Base-by-base conservation (phyloP, 768 basidiomycete species). In the Mycena capillaripes region DNA sequence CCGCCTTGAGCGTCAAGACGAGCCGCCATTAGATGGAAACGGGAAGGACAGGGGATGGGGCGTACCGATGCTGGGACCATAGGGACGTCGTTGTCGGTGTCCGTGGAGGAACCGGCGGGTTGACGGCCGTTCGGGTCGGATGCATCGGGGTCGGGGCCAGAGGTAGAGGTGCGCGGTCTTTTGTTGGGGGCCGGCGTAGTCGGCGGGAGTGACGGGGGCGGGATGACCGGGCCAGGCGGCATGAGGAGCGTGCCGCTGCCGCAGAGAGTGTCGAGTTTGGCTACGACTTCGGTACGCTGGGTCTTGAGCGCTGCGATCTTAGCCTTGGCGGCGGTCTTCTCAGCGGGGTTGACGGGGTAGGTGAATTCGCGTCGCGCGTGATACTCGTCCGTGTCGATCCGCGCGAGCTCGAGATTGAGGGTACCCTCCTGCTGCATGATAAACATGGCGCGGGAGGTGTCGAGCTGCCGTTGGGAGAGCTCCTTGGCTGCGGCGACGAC, bases 41-140 rank as follows among this genome's bases (percentile, higher is more conserved):
- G 56, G 32, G 56, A 9, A 4, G 2, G 32, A 1, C 0, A 3
- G 9, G 32, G 0, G 3, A 0, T 5, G 14, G 3, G 42, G 42
- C 55, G 56, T 58, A 66, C 65, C 30, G 59, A 21, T 29, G 9
- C n/a, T n/a, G n/a, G n/a, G n/a, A n/a, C 60, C 34, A 32, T 25
- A 10, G 19, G 8, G 19, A 23, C n/a, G 4, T 23, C 30, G 0
- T 32, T n/a, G 30, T 34, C 63, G 19, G 21, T n/a, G 34, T 29
- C 36, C 32, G 17, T n/a, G 32, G 21, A 36, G 4, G 4, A 23
- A 4, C 3, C 27, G 29, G 25, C 4, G 16, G 4, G 32, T 12
- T 23, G 8, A 3, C 9, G 46, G 0, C n/a, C 21, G 46, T 48
- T 23, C 1, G 1, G 2, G n/a, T 29, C 52, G 52, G 3, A 3